phyloP scores from a whole-genome alignment of 352 stramenopile genomes.

The Phytophthora ohioensis region DNA sequence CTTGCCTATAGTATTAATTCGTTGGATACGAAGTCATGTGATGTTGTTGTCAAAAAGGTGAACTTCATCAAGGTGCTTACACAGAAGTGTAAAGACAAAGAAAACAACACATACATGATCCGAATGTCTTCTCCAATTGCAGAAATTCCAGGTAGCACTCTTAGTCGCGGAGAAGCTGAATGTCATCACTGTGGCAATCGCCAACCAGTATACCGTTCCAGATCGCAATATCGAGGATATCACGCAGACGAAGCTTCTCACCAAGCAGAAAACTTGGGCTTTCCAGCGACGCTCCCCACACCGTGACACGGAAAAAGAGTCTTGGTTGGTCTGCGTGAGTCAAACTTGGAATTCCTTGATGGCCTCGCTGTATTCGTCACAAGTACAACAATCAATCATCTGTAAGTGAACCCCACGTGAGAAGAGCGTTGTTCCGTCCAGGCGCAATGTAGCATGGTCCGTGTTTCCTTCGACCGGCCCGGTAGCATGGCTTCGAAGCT shows the following conservation, averaged over 20 bases:
- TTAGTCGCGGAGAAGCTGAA: not conserved
- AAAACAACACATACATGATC: not conserved
- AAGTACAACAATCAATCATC: not conserved
- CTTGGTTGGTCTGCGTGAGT: not conserved
- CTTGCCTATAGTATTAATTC: no score
- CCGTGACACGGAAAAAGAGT: not conserved
- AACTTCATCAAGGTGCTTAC: not conserved
- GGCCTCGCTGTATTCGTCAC: not conserved
- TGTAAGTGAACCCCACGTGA: not conserved
- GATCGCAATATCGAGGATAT: not conserved
- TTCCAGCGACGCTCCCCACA: not conserved
- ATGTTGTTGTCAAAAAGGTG: not conserved
- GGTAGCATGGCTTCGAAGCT: not conserved
- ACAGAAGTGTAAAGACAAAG: no score
- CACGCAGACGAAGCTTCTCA: not conserved
- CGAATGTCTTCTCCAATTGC: not conserved
- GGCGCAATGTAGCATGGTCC: not conserved
- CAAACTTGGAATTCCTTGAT: not conserved
- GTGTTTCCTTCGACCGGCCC: not conserved
- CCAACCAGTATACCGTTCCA: not conserved
- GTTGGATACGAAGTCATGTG: not conserved
- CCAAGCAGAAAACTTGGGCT: not conserved
- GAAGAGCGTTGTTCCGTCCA: not conserved
- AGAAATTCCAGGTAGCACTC: not conserved
- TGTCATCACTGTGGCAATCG: not conserved